Percentiles rank a stretch among this genome's conserved stretches.
phyloP scores from a whole-genome alignment of 495 filamentous ascomycete genomes.

The Podospora australis region DNA sequence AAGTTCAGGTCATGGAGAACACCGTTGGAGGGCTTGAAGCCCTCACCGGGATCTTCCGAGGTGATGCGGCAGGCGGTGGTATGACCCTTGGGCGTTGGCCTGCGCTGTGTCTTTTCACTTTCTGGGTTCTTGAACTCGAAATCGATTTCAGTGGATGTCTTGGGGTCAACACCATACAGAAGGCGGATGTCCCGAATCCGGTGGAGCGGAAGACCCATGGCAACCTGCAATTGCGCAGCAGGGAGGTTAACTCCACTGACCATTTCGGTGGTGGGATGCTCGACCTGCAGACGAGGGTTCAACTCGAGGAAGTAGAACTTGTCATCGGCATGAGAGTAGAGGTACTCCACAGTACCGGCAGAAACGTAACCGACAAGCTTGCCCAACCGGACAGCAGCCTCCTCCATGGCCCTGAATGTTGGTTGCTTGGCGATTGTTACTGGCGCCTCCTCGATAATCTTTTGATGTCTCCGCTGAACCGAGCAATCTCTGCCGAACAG shows the following conservation, averaged over 20 bases:
- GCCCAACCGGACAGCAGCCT: slow-evolving; percentile 89
- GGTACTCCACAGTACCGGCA: slow-evolving; percentile 96
- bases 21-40: slow-evolving; percentile 98
- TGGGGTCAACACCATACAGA: slow-evolving; percentile 91
- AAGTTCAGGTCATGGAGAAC: slow-evolving; percentile 99
- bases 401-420: slow-evolving; percentile 95
- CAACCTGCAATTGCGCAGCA: slow-evolving; percentile 95
- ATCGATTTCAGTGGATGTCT: slow-evolving; percentile 80
- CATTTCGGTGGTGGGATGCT: slow-evolving; percentile 98
- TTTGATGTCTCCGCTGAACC: slow-evolving; percentile 96
- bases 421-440: slow-evolving; percentile 85
- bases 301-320: slow-evolving; percentile 80
- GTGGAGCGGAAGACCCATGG: slow-evolving; percentile 96
- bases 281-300: slow-evolving; percentile 5
- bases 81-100: slow-evolving; percentile 90
- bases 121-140: slow-evolving; percentile 90
- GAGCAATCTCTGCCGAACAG: slow-evolving; percentile 98
- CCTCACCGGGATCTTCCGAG: slow-evolving; percentile 97
- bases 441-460: slow-evolving; percentile 98
- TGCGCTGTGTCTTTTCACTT: slow-evolving; percentile 76
- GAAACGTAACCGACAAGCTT: slow-evolving; percentile 96
- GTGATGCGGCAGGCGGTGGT: slow-evolving; percentile 99
- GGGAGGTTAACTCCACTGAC: slow-evolving; percentile 96
- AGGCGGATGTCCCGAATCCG: slow-evolving; percentile 93
- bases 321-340: slow-evolving; percentile 97